Conservation (phyloP, 139 green algal genomes). For the Ettlia oleoabundans region DNA sequence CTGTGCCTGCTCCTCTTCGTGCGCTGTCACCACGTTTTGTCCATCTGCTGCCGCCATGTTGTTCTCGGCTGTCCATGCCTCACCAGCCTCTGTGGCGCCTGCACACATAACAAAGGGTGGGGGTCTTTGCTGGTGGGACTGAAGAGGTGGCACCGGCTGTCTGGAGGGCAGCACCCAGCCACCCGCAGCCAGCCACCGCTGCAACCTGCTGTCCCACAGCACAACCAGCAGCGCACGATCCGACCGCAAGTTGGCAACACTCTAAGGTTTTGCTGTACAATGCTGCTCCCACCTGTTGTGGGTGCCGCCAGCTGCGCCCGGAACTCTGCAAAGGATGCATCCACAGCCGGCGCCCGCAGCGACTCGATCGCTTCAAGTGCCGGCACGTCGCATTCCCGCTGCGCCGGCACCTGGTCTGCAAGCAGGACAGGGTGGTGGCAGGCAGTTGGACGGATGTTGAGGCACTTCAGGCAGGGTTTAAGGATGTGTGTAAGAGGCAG, state of each 20-base stretch:
- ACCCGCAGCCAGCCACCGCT: no score
- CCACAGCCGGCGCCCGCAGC: constrained; percentile 37
- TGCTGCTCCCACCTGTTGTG: not conserved
- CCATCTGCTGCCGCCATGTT: not conserved
- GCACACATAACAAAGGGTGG: no score
- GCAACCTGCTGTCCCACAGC: no score
- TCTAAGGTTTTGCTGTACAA: not conserved
- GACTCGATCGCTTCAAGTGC: not conserved
- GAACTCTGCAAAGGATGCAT: constrained; percentile 41
- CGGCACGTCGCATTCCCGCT: constrained; percentile 30
- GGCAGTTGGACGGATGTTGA: not conserved
- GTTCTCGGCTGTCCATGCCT: not conserved
- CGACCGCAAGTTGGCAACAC: no score
- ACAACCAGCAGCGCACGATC: no score
- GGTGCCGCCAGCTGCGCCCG: constrained; percentile 22
- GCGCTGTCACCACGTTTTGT: no score
- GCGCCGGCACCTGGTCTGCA: constrained; percentile 40
- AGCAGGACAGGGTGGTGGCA: not conserved
- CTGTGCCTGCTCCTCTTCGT: not conserved
- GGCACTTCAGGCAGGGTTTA: not conserved
- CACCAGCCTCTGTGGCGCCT: not conserved
- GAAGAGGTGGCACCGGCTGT: no score
- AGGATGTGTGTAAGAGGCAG: no score
- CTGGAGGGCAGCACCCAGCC: no score
- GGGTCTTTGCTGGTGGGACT: no score